Conservation (phyloP, 2,329 filamentous ascomycete genomes). For the Aspergillus uvarum region DNA sequence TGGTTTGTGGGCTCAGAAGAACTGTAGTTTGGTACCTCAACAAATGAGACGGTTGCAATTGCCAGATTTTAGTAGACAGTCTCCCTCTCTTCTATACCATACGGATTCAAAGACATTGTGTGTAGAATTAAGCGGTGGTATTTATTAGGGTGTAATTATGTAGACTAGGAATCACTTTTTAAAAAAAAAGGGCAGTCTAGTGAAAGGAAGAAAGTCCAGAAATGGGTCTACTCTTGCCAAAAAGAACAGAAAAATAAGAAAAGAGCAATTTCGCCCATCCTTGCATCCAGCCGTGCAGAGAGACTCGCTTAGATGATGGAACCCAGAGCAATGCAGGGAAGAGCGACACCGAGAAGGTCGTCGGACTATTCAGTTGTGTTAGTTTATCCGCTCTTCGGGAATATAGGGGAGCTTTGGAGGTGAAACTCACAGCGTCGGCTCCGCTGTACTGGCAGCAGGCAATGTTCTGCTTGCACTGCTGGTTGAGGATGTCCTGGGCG, state of each 20-base stretch:
- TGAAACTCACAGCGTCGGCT: slow-evolving; percentile 27
- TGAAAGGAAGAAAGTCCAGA: not conserved
- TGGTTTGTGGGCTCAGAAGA: too few relatives aligned
- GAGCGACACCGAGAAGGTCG: slow-evolving; percentile 32
- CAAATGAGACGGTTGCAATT: too few relatives aligned
- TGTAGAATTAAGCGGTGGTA: not conserved
- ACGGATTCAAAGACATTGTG: too few relatives aligned
- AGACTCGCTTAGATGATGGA: slow-evolving; percentile 31
- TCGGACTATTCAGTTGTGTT: slow-evolving; percentile 22
- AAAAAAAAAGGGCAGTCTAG: not conserved
- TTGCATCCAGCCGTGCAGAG: not conserved
- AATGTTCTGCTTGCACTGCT: slow-evolving; percentile 41
- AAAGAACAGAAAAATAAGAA: not conserved
- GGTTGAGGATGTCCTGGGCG: slow-evolving; percentile 34
- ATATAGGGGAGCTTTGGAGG: not conserved
- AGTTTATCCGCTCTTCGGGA: not conserved
- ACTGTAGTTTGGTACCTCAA: too few relatives aligned
- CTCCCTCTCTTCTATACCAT: too few relatives aligned
- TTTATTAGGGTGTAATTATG: not conserved
- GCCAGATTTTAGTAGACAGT: too few relatives aligned
- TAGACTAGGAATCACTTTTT: not conserved
- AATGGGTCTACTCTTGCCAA: not conserved
- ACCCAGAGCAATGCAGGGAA: slow-evolving; percentile 40
- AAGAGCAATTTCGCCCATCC: not conserved
- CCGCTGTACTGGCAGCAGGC: slow-evolving; percentile 36